Evolutionary conservation across 169 alveolate species (phyloP), one percentile per base, ranked within the genome.

Genomic region (Pseudocohnilembus persalinus): DNA sequence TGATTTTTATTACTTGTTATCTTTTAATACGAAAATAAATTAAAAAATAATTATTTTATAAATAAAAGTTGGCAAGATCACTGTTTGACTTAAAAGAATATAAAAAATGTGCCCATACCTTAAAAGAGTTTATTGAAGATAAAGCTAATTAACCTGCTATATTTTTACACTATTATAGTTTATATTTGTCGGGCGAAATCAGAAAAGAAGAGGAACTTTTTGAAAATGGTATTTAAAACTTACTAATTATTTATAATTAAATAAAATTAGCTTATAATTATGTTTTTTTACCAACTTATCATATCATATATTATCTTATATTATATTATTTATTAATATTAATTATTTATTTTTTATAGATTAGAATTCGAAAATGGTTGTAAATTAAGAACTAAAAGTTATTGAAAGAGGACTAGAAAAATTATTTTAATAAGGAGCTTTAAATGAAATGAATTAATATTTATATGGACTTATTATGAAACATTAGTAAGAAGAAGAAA

Each of bases 201-300:
- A 86, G 92, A 89, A 93, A 88, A 85, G 97, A 96, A 85, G 97
- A 94, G 87, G 98, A 94, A 78, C 92, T 85, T 81, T 86, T 89
- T 84, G 93, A 96, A 76, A 89, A 90, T 74, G 93, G 91, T 34
- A 94, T 88, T 34, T 90, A 73, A 85, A 29, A 87, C 83, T 64
- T 77, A 15, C 0, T 31, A 31, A 30, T 77, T 0, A 32, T 31
- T 31, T 27, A 77, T 81, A 76, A 28, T 87, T 81, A 80, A 68
- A 74, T 77, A 82, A 88, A n/a, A 76, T 88, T n/a, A 81, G 81
- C 11, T 76, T 34, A 74, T 31, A n/a, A 0, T 68, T 28, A 73
- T 65, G 34, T 79, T 86, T 72, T 74, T 30, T 31, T 31, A 28
- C 72, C n/a, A n/a, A n/a, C n/a, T n/a, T n/a, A n/a, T n/a, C n/a